These are phyloP conservation scores for Nakazawaea populi DNA, from an alignment of 805 yeast species.

Conservation along the genomic window DNA sequence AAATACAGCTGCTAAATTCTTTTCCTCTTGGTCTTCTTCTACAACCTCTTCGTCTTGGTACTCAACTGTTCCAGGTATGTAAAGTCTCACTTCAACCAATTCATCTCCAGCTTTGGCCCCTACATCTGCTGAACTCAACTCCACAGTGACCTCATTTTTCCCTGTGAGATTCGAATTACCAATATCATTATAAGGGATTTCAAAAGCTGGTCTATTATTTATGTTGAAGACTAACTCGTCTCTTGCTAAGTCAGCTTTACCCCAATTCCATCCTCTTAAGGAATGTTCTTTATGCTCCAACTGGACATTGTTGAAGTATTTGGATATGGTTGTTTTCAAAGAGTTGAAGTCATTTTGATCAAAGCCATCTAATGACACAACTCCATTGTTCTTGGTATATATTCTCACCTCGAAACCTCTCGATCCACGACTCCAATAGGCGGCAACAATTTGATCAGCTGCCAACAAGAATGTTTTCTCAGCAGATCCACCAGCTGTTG, in stretches of 20 bases:
- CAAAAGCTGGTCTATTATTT: slow-evolving; percentile 86
- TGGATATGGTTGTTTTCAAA: slow-evolving; percentile 76
- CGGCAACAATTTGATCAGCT: slow-evolving; percentile 73
- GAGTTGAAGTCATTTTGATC: slow-evolving; percentile 76
- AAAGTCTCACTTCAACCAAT: slow-evolving; percentile 89
- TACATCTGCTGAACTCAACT: slow-evolving; percentile 53
- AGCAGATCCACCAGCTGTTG: slow-evolving; percentile 36
- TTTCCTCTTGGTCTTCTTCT: slow-evolving; percentile 23
- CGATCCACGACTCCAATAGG: slow-evolving; percentile 90
- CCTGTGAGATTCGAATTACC: slow-evolving; percentile 86
- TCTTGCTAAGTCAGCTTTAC: slow-evolving; percentile 85
- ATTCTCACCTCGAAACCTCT: slow-evolving; percentile 87
- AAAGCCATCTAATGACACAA: slow-evolving; percentile 86
- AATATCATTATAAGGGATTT: slow-evolving; percentile 76
- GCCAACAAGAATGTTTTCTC: slow-evolving; percentile 66
- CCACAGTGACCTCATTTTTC: slow-evolving; percentile 89
- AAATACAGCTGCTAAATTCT: slow-evolving; percentile 75
- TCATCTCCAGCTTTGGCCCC: slow-evolving; percentile 83
- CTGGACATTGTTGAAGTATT: slow-evolving; percentile 59
- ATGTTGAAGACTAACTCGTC: slow-evolving; percentile 84
- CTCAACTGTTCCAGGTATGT: slow-evolving; percentile 78
- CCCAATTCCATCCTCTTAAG: slow-evolving; percentile 99
- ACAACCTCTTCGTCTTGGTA: slow-evolving; percentile 40
- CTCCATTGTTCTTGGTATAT: slow-evolving; percentile 85
- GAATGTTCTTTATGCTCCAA: slow-evolving; percentile 88